Conservation (phyloP, 441 rosid species). For the Populus trichocarpa region DNA sequence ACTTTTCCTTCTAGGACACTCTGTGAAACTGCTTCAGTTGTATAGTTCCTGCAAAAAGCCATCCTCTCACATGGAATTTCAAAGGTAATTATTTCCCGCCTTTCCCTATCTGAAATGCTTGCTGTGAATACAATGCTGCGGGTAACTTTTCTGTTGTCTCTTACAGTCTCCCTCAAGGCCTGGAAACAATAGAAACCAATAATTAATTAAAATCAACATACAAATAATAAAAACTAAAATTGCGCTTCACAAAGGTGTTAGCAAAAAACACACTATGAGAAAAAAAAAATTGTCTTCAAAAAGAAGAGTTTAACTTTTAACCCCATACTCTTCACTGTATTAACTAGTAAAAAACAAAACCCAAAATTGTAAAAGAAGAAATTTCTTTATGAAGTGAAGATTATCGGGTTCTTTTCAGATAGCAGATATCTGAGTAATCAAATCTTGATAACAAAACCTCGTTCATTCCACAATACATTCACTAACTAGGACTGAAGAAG, state of each 20-base stretch:
- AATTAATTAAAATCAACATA: neutral
- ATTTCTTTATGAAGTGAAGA: neutral
- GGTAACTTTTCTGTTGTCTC: constrained; percentile 3
- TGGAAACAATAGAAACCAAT: neutral
- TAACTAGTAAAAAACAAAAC: neutral
- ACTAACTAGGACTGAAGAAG: neutral
- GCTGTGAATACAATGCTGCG: constrained; percentile 12
- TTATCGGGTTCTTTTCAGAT: neutral
- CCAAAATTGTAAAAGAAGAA: neutral
- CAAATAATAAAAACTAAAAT: neutral
- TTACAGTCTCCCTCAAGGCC: neutral
- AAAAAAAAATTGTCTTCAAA: too few species aligned
- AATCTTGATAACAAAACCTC: neutral
- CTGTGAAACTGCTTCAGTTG: constrained; percentile 54
- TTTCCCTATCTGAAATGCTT: constrained; percentile 1
- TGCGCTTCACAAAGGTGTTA: neutral
- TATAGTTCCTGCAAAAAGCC: constrained; percentile 87
- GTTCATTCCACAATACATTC: neutral
- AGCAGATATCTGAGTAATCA: neutral
- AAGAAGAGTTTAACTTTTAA: neutral
- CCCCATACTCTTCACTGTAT: neutral
- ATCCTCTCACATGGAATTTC: constrained; percentile 53
- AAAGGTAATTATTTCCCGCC: constrained; percentile 6
- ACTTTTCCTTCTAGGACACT: constrained; percentile 61
- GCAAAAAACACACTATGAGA: neutral